These are phyloP conservation scores for Fusarium haematococcum DNA, from an alignment of 2,329 filamentous ascomycete genomes.

Conservation along the genomic window DNA sequence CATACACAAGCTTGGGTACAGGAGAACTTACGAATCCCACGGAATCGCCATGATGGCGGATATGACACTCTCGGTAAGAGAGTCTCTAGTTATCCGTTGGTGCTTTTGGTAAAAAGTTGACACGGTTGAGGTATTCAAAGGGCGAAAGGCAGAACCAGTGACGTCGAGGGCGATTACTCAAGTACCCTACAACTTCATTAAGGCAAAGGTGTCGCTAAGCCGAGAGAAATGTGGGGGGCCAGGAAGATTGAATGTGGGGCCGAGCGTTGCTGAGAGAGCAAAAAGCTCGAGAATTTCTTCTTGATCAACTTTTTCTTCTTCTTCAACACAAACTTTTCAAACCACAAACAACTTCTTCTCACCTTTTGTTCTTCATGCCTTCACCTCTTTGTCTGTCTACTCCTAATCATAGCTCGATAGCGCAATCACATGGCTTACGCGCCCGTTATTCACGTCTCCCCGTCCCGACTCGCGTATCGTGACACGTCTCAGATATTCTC, in stretches of 20 bases:
- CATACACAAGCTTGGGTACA: not conserved
- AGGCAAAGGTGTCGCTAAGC: conserved; percentile 28
- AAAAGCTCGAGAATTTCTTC: conserved; percentile 32
- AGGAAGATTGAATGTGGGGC: conserved; percentile 30
- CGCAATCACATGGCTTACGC: conserved; percentile 22
- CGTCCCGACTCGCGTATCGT: conserved; percentile 10
- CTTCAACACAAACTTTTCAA: conserved; percentile 20
- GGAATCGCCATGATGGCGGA: conserved; percentile 43
- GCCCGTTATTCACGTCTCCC: conserved; percentile 5
- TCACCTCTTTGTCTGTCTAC: not conserved
- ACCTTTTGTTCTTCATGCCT: not conserved
- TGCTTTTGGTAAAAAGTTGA: conserved; percentile 22
- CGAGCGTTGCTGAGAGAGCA: conserved; percentile 3
- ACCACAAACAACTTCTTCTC: not conserved
- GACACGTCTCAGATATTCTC: conserved; percentile 24
- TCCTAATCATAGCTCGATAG: conserved; percentile 26
- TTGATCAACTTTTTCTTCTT: conserved; percentile 12
- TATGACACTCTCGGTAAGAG: not conserved
- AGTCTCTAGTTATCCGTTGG: not conserved
- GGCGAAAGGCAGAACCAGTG: conserved; percentile 31
- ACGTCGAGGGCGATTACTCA: conserved; percentile 33
- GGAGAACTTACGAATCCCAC: conserved; percentile 44
- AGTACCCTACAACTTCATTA: conserved; percentile 11
- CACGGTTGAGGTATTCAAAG: conserved; percentile 19
- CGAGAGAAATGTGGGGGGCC: conserved; percentile 16